These are phyloP conservation scores for Melanogaster broomeanus DNA, from an alignment of 768 basidiomycete genomes.

Conservation along the genomic window DNA sequence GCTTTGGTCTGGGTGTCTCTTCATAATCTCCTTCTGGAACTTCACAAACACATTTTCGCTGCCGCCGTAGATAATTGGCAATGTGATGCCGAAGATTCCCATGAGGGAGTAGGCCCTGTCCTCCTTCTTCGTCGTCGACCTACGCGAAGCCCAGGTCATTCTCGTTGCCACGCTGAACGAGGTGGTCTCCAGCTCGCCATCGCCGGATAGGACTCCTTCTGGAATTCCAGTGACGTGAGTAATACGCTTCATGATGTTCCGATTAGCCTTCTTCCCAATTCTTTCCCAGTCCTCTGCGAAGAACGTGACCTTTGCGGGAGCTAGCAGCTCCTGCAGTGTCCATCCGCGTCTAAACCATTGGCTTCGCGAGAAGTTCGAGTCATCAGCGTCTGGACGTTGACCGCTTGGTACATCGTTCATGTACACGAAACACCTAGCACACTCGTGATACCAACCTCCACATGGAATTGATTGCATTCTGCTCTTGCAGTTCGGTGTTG, in stretches of 20 bases:
- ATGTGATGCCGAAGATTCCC: conserved; percentile 1
- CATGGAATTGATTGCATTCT: conserved; percentile 9
- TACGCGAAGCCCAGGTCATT: conserved; percentile 1
- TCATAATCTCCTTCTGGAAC: conserved; percentile 2
- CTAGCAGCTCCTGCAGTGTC: conserved; percentile 10
- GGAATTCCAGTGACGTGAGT: conserved; percentile 1
- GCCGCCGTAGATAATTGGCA: conserved; percentile 3
- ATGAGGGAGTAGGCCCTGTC: conserved; percentile 6
- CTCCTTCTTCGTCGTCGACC: not conserved
- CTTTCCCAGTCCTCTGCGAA: conserved; percentile 10
- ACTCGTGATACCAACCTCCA: conserved; percentile 3
- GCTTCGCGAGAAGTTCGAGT: conserved; percentile 3
- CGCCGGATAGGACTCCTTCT: not conserved
- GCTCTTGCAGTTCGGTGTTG: conserved; percentile 4
- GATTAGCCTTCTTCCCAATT: not conserved
- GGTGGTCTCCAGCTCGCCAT: not conserved
- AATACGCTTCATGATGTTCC: not conserved
- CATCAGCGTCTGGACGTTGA: not conserved
- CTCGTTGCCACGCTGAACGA: not conserved
- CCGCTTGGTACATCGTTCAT: conserved; percentile 1
- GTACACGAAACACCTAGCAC: not conserved
- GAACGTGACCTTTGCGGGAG: conserved; percentile 10
- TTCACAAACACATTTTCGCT: not conserved
- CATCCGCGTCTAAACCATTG: conserved; percentile 9
- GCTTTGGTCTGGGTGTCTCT: not conserved